phyloP scores from a whole-genome alignment of 345 rosid genomes.

The Geranium brycei region DNA sequence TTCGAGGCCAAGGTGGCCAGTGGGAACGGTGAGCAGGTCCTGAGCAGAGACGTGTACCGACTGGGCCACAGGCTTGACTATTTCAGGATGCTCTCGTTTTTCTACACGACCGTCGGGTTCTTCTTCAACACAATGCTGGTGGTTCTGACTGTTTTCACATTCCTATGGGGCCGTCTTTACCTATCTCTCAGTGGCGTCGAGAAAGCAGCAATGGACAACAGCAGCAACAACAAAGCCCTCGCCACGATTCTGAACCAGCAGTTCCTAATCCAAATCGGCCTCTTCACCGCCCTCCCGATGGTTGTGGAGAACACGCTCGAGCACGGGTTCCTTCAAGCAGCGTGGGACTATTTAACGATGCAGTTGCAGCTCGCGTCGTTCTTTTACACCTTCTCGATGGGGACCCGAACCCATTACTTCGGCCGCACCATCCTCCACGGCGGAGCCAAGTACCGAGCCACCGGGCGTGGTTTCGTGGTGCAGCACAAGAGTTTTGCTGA shows the following conservation, averaged over 20 bases:
- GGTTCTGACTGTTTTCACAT: not conserved
- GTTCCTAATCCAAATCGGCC: not conserved
- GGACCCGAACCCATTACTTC: no score
- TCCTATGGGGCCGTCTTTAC: not conserved
- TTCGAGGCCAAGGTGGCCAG: no score
- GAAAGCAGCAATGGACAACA: not conserved
- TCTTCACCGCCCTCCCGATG: not conserved
- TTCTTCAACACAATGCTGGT: not conserved
- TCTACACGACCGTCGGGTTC: not conserved
- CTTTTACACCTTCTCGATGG: no score
- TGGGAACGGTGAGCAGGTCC: no score
- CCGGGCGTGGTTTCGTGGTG: no score
- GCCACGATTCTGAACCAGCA: not conserved
- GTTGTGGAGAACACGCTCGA: not conserved
- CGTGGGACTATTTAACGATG: not conserved
- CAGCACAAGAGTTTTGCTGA: no score
- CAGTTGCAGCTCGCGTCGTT: not conserved
- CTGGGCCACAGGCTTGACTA: not conserved
- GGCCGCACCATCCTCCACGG: no score
- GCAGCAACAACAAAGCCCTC: not conserved
- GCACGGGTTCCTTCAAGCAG: not conserved
- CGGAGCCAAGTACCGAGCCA: no score
- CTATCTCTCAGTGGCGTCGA: not conserved
- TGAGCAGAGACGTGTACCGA: not conserved
- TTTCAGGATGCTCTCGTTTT: not conserved